phyloP scores from a whole-genome alignment of 2,329 filamentous ascomycete species.

The Triangularia verruculosa region DNA sequence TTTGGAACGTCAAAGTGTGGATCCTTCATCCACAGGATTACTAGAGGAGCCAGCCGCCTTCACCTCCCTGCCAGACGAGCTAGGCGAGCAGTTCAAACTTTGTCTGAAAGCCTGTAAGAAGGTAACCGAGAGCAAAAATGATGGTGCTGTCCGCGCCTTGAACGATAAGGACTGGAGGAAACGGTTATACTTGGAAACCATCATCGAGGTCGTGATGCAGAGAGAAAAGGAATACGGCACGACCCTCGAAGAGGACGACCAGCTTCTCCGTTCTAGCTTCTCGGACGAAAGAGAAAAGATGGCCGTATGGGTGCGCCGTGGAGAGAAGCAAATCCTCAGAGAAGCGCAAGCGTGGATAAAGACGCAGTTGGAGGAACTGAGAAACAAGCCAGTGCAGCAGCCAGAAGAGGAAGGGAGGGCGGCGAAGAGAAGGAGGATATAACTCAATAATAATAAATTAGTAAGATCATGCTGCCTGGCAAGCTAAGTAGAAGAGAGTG shows the following conservation, averaged over 20 bases:
- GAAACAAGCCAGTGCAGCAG: slow-evolving; percentile 7
- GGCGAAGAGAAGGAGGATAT: slow-evolving; percentile 28
- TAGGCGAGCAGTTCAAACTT: slow-evolving; percentile 50
- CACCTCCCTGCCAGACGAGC: slow-evolving; percentile 46
- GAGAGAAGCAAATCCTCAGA: slow-evolving; percentile 35
- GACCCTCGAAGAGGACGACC: slow-evolving; percentile 31
- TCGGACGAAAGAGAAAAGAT: slow-evolving; percentile 24
- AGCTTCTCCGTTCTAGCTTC: slow-evolving; percentile 8
- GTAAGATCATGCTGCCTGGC: neutral
- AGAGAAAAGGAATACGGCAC: slow-evolving; percentile 32
- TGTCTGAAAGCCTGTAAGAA: slow-evolving; percentile 51
- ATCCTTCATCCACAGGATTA: slow-evolving; percentile 48
- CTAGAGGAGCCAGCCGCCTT: slow-evolving; percentile 36
- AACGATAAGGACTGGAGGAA: slow-evolving; percentile 51
- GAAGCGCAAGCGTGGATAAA: slow-evolving; percentile 30
- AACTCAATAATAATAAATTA: neutral
- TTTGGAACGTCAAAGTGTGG: slow-evolving; percentile 54
- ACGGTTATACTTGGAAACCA: slow-evolving; percentile 41
- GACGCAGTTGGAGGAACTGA: slow-evolving; percentile 20
- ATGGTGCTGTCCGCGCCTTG: slow-evolving; percentile 34
- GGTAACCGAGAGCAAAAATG: slow-evolving; percentile 31
- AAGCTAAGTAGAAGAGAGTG: no score
- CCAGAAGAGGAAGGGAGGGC: slow-evolving; percentile 26
- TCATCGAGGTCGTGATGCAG: slow-evolving; percentile 33
- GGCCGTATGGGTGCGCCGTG: slow-evolving; percentile 36